phyloP scores from a whole-genome alignment of 768 basidiomycete species.

The Calocera viscosa region DNA sequence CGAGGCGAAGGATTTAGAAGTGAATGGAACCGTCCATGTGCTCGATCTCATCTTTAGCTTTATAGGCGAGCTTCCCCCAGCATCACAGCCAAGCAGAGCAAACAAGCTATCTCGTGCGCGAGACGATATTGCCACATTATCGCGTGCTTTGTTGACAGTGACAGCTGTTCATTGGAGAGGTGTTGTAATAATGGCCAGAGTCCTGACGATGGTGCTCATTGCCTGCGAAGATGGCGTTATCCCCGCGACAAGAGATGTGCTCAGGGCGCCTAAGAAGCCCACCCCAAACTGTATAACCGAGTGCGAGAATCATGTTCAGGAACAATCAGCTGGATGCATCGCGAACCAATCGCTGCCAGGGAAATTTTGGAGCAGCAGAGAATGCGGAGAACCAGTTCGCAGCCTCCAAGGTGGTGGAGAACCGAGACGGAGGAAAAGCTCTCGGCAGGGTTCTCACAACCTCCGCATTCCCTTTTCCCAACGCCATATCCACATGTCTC shows the following conservation, averaged over 20 bases:
- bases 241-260: neutral
- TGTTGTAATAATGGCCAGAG: neutral
- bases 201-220: neutral
- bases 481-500: too few species aligned
- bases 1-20: neutral
- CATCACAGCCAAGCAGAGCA: neutral
- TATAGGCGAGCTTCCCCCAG: neutral
- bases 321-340: neutral
- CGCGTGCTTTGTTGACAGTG: constrained; percentile 3
- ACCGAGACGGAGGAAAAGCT: too few species aligned
- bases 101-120: neutral
- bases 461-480: too few species aligned
- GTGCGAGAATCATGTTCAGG: neutral
- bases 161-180: neutral
- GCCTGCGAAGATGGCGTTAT: neutral
- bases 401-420: too few species aligned
- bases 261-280: neutral
- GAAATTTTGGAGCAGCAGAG: too few species aligned
- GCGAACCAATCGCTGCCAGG: too few species aligned
- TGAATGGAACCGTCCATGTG: neutral
- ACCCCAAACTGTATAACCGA: neutral
- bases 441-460: too few species aligned
- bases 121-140: neutral
- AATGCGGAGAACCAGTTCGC: too few species aligned
- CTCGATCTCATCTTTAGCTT: neutral